Evolutionary conservation across 1,284 basidiomycete genomes (phyloP).

Genomic region (Irpex lacteus): DNA sequence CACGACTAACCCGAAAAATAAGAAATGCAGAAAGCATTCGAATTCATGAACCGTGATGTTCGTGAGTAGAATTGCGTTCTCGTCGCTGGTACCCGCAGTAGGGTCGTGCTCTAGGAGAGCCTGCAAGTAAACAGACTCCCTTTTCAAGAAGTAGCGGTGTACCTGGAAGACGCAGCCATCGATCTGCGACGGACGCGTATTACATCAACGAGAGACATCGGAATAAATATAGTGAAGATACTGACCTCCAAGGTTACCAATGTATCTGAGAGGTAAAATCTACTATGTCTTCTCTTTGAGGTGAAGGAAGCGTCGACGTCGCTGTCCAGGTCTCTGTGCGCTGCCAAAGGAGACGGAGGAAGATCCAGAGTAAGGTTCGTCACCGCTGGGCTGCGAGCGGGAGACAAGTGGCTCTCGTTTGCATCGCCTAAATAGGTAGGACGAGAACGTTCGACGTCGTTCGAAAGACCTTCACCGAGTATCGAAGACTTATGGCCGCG

Average conservation of each 20-base stretch:
- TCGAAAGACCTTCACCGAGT: not conserved
- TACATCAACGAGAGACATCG: not conserved
- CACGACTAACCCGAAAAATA: constrained; percentile 31
- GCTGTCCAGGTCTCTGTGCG: not conserved
- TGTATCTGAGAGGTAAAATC: constrained; percentile 22
- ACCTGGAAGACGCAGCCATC: constrained; percentile 34
- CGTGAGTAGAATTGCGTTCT: constrained; percentile 28
- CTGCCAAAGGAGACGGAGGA: not conserved
- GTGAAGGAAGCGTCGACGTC: not conserved
- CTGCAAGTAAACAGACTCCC: constrained; percentile 35
- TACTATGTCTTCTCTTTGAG: constrained; percentile 12
- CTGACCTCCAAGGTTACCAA: constrained; percentile 21
- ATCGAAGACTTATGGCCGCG: not conserved
- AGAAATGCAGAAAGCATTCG: constrained; percentile 32
- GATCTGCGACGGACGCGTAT: constrained; percentile 22
- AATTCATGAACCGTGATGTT: constrained; percentile 28
- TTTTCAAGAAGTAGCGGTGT: constrained; percentile 33
- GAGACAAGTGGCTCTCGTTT: not conserved
- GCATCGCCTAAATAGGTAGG: not conserved
- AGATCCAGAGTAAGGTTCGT: not conserved
- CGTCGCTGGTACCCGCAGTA: constrained; percentile 24
- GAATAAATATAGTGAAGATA: not conserved
- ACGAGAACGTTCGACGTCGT: not conserved
- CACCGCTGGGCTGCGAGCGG: not conserved
- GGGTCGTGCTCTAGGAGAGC: constrained; percentile 22